Conservation (phyloP, 768 basidiomycete species). For the Vararia minispora region DNA sequence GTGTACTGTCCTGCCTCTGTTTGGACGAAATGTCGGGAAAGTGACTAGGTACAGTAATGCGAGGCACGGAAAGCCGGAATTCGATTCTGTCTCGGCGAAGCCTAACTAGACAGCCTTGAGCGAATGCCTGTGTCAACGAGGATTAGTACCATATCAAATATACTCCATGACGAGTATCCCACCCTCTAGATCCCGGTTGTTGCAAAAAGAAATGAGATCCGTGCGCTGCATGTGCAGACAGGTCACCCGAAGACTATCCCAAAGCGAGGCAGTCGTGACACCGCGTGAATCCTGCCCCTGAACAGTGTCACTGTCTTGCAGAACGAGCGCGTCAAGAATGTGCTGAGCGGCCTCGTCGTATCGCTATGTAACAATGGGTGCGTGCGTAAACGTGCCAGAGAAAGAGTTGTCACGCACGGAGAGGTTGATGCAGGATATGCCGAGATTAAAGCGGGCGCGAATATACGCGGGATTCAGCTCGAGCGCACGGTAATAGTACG, state of each 20-base stretch:
- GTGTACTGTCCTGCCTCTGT: too few relatives aligned
- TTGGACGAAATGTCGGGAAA: too few relatives aligned
- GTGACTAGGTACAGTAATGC: too few relatives aligned
- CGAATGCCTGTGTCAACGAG: too few relatives aligned
- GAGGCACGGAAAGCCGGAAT: too few relatives aligned
- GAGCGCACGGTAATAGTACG: conserved; percentile 79
- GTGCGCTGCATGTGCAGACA: conserved; percentile 71
- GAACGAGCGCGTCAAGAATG: conserved; percentile 76
- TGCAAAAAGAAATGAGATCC: conserved; percentile 70
- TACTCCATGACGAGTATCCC: too few relatives aligned
- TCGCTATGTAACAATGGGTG: conserved; percentile 32
- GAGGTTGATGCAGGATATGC: conserved; percentile 86
- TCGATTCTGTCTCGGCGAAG: too few relatives aligned
- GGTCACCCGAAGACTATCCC: conserved; percentile 81
- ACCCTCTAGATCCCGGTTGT: conserved; percentile 60
- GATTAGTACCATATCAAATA: too few relatives aligned
- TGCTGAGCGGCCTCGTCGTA: conserved; percentile 83
- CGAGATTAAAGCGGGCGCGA: conserved; percentile 89
- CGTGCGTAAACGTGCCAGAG: conserved; percentile 2
- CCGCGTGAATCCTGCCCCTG: conserved; percentile 48
- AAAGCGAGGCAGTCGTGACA: conserved; percentile 66
- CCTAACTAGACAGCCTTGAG: too few relatives aligned
- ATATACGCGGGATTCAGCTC: conserved; percentile 86
- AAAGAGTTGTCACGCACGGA: conserved; percentile 34
- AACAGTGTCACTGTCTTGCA: conserved; percentile 83